Evolutionary conservation across 139 green algal genomes (phyloP).

Genomic region (Ulvella scutata): DNA sequence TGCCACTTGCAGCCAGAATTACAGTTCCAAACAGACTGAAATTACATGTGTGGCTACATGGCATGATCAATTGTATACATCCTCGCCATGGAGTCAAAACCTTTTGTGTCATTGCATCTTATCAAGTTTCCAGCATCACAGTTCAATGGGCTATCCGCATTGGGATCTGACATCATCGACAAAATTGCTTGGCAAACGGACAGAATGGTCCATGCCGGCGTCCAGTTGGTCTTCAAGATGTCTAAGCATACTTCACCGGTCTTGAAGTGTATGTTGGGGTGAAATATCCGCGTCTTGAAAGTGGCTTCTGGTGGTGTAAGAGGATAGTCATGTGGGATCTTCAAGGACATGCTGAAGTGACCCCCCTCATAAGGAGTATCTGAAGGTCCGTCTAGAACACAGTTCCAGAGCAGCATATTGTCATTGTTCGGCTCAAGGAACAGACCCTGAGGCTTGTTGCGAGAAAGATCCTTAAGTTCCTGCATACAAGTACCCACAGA

Average conservation of each 20-base stretch:
- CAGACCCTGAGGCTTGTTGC: neutral
- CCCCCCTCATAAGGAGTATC: conserved; percentile 80
- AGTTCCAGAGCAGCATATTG: neutral
- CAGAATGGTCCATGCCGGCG: conserved; percentile 85
- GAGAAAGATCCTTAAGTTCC: neutral
- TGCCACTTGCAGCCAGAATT: too few relatives aligned
- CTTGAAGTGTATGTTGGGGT: conserved; percentile 92
- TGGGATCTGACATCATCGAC: conserved; percentile 68
- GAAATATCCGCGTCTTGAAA: conserved; percentile 85
- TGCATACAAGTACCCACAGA: neutral
- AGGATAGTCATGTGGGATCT: conserved; percentile 80
- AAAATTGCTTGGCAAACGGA: conserved; percentile 80
- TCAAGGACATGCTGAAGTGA: conserved; percentile 62
- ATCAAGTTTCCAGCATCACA: conserved; percentile 92
- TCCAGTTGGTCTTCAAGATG: conserved; percentile 89
- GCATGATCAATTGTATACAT: conserved; percentile 81
- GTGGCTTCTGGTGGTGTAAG: conserved; percentile 52
- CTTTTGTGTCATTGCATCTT: conserved; percentile 54
- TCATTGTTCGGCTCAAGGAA: neutral
- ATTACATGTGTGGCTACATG: neutral
- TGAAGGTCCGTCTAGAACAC: conserved; percentile 39
- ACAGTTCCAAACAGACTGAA: too few relatives aligned
- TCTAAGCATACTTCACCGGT: conserved; percentile 93
- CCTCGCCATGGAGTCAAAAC: conserved; percentile 72
- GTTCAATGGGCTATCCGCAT: conserved; percentile 80